phyloP scores from a whole-genome alignment of 1,139 yeast genomes.

The Yamadazyma sp. region DNA sequence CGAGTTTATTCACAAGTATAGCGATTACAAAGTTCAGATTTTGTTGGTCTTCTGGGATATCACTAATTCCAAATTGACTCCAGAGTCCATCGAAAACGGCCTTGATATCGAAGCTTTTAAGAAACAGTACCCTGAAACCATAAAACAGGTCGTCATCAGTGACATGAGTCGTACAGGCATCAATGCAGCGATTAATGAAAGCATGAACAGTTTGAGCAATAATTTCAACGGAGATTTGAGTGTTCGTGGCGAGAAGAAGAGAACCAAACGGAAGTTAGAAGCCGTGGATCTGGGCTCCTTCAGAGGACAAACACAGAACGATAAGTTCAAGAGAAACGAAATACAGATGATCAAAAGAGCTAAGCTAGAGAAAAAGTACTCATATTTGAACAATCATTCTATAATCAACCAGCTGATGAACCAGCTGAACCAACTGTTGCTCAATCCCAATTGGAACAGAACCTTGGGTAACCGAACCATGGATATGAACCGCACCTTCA shows the following conservation, averaged over 20 bases:
- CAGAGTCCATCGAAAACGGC: slow-evolving; percentile 18
- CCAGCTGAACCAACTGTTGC: slow-evolving; percentile 7
- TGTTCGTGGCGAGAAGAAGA: slow-evolving; percentile 25
- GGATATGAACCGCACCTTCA: slow-evolving; percentile 2
- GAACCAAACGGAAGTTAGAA: neutral
- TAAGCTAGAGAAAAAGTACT: slow-evolving; percentile 29
- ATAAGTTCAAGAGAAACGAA: slow-evolving; percentile 26
- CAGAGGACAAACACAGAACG: slow-evolving; percentile 9
- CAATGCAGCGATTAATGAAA: slow-evolving; percentile 26
- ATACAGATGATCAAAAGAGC: slow-evolving; percentile 29
- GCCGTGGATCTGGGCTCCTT: neutral
- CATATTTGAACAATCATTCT: slow-evolving; percentile 37
- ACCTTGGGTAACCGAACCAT: slow-evolving; percentile 2
- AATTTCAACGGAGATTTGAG: slow-evolving; percentile 33
- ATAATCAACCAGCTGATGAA: slow-evolving; percentile 13
- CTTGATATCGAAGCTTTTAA: slow-evolving; percentile 17
- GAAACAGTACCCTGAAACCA: slow-evolving; percentile 5
- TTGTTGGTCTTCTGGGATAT: slow-evolving; percentile 43
- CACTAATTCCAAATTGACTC: slow-evolving; percentile 19
- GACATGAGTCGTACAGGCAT: slow-evolving; percentile 36
- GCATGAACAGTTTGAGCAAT: slow-evolving; percentile 23
- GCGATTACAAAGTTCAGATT: slow-evolving; percentile 36
- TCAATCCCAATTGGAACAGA: slow-evolving; percentile 4
- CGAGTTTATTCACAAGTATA: slow-evolving; percentile 34
- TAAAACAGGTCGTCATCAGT: slow-evolving; percentile 27